phyloP scores from a whole-genome alignment of 805 yeast species.

The Cyberlindnera amylophila region DNA sequence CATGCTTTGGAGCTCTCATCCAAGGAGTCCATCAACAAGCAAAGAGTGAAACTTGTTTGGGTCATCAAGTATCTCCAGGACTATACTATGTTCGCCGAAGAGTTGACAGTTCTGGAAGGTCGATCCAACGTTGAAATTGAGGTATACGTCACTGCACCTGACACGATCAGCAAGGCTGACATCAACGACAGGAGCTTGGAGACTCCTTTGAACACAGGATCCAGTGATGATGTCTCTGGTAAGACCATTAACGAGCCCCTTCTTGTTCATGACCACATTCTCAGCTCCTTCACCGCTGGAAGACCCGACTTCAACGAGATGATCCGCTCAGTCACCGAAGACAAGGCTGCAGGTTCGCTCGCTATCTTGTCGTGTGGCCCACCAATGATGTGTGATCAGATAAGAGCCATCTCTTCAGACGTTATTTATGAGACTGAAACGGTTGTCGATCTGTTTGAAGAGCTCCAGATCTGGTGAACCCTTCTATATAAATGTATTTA shows the following conservation, averaged over 20 bases:
- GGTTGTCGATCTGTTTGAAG: slow-evolving; percentile 70
- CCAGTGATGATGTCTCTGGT: slow-evolving; percentile 16
- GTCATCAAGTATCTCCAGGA: slow-evolving; percentile 49
- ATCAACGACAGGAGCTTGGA: not conserved
- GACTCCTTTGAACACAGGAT: not conserved
- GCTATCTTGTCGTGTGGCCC: slow-evolving; percentile 65
- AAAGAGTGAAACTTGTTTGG: slow-evolving; percentile 55
- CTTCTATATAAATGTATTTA: no score
- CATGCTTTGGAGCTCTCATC: slow-evolving; percentile 33
- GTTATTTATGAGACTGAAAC: slow-evolving; percentile 38
- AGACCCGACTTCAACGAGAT: slow-evolving; percentile 46
- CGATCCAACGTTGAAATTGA: slow-evolving; percentile 29
- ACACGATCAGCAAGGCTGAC: not conserved
- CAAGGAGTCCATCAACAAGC: slow-evolving; percentile 25
- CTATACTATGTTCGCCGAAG: slow-evolving; percentile 44
- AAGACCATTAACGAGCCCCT: no score
- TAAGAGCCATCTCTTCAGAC: slow-evolving; percentile 43
- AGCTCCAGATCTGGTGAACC: slow-evolving; percentile 63
- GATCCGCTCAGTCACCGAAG: slow-evolving; percentile 30
- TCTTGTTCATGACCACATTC: no score
- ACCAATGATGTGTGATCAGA: slow-evolving; percentile 50
- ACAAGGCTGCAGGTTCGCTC: slow-evolving; percentile 37
- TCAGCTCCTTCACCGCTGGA: slow-evolving; percentile 33
- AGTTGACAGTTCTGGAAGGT: slow-evolving; percentile 31
- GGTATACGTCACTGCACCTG: slow-evolving; percentile 33